Base-by-base conservation (phyloP, 345 rosid species). In the Salix koriyanagi region DNA sequence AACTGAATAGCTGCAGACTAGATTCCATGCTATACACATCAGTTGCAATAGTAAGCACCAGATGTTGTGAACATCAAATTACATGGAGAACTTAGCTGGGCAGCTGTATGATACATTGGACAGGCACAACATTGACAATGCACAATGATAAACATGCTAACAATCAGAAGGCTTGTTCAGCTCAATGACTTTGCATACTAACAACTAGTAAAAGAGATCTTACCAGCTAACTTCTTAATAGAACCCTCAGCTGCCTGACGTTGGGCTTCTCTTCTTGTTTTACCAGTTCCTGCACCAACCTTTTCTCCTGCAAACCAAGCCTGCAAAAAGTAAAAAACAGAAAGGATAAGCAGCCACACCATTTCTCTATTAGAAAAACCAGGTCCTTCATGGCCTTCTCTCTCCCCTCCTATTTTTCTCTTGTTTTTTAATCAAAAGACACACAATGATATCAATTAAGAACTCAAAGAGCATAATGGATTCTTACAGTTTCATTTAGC, bases 251-350 rank as follows among this genome's bases (percentile, higher is more conserved):
- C 93, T 26, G 99, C 97, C 80, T 82, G 90, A 61, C 73, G 81
- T 77, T 84, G 92, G 41, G 98, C 96, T 87, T 92, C 95, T 84
- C 91, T 85, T 87, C 96, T 93, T 41, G 99, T 89, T 80, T 87
- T 91, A 56, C 97, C 97, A 76, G 84, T 79, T 70, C 94, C 97
- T 79, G 91, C 89, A 66, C 99, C 95, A 81, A 92, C 82, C 83
- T 86, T 92, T 82, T 89, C 82, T 81, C 97, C 98, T 16, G 88
- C 90, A 82, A 96, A 85, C 98, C 92, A 89, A 81, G 85, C 96
- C 99, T 96, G 81, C 69, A 42, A 83, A 79, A 70, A 81, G 34
- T 6, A 76, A 69, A 28, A 39, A 73, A 78, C 61, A 70, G 42
- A 74, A 1, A 1, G 15, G 21, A 12, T 26, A 70, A n/a, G 19